These are phyloP conservation scores for Gynochthodes officinalis DNA, from an alignment of 257 asterid genomes.

Conservation along the genomic window DNA sequence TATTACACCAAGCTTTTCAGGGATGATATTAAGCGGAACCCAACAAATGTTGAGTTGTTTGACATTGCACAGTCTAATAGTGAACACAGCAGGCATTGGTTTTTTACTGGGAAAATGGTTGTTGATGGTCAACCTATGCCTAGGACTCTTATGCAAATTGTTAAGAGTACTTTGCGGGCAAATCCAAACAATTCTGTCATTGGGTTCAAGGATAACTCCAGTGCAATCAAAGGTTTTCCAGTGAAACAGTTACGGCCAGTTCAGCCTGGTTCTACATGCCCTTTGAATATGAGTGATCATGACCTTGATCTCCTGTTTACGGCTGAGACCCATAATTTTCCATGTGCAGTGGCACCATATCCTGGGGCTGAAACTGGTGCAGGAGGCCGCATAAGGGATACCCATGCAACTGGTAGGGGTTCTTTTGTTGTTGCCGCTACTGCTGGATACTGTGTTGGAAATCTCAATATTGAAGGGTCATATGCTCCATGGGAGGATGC, in stretches of 20 bases:
- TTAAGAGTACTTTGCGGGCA: constrained; percentile 73
- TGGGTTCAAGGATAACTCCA: constrained; percentile 95
- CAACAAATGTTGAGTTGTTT: constrained; percentile 84
- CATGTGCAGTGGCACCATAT: constrained; percentile 97
- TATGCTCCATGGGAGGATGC: constrained; percentile 95
- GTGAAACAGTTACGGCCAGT: constrained; percentile 65
- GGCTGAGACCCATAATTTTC: constrained; percentile 96
- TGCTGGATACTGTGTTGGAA: constrained; percentile 93
- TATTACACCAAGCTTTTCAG: constrained; percentile 79
- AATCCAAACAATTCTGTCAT: constrained; percentile 87
- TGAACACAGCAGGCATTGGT: constrained; percentile 98
- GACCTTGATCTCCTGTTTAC: constrained; percentile 79
- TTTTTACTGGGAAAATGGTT: constrained; percentile 76
- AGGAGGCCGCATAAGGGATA: constrained; percentile 93
- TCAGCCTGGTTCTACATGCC: constrained; percentile 71
- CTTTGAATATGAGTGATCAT: constrained; percentile 42
- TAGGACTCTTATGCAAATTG: constrained; percentile 86
- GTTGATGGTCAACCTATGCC: constrained; percentile 67
- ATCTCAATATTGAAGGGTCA: constrained; percentile 76
- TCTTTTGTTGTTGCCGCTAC: constrained; percentile 88
- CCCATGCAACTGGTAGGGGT: constrained; percentile 96
- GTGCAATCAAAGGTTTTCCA: constrained; percentile 78
- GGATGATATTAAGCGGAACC: constrained; percentile 81
- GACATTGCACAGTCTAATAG: constrained; percentile 98
- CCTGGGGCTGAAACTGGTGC: constrained; percentile 99